Evolutionary conservation across 148 eudicot species (phyloP), one percentile per base, ranked within the genome.

Genomic region (Chenopodium formosanum): DNA sequence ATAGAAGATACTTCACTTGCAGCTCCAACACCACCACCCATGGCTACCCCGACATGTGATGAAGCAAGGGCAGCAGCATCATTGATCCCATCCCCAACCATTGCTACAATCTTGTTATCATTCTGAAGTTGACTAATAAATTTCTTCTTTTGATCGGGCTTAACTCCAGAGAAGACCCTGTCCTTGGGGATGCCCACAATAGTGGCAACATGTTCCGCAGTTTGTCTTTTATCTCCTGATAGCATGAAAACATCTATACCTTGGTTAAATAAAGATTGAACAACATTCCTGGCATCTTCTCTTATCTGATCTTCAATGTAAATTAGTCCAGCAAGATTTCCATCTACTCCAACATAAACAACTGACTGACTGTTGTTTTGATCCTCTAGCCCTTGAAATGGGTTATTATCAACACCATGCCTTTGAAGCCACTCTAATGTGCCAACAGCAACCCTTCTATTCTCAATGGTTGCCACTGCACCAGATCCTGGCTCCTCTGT

Each of bases 21-120:
- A 83, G 99, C 99, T 84, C 95, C 99, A 80, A 89, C 98, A 58
- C 94, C 97, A 14, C 94, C 94, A 52, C 94, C 94, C 87, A 97
- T 90, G 52, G 99, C 98, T 85, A 94, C 84, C 76, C 99, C 99
- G 12, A 97, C 94, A 78, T 97, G 94, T n/a, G 99, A 85, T 80
- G 89, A 84, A 73, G 99, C 99, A 70, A 97, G 79, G 69, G 99
- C 99, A 32, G 99, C 99, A 80, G 99, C 93, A 87, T 97, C 99
- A 82, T 97, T 97, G 63, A 97, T 91, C 79, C 99, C 99, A 74
- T 97, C 99, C 77, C 99, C 99, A 77, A 97, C 97, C 99, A 97
- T 97, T 63, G 97, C 97, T 48, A 97, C 99, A 75, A 92, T 87
- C 46, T 90, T 90, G n/a, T 89, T 84, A 68, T 88, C 93, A 83